Base-by-base conservation (phyloP, 495 filamentous ascomycete species). In the Penicillium roqueforti region DNA sequence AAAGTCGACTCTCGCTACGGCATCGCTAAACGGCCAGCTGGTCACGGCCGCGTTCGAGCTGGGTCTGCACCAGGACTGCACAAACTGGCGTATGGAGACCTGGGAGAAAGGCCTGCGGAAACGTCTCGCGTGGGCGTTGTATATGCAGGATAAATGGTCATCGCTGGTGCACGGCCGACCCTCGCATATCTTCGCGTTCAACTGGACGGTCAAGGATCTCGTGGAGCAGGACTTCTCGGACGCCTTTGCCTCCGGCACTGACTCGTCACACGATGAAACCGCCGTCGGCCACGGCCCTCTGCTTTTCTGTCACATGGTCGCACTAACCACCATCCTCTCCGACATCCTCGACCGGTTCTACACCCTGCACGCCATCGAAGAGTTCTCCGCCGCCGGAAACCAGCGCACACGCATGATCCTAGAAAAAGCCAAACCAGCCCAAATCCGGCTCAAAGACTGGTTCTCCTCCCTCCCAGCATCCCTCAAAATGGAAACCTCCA, bases 1-100 rank as follows among this genome's bases (percentile, higher is more conserved):
- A 61, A 83, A 90, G 37, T 91, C 92, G 16, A 88, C 91, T 41
- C 80, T 92, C 1, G 88, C 91, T 58, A 88, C 91, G 23, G 89
- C 91, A 75, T 86, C 88, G 2, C 75, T 95, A 53, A 97, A 92
- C 14, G 87, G 89, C 0, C 92, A 97, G 67, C 54, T 83, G 29
- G 76, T 80, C 51, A 78, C 76, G 10, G 75, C 74, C n/a, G 72
- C 76, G 10, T 81, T 81, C 46, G 77, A 79, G 54, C 70, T 84
- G 3, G 81, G 80, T 16, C 69, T 84, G 8, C 76, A 83, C 55
- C 76, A 82, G 46, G 80, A 83, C 56, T 80, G 80, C 54, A 72
- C 77, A 8, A 66, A 69, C 31, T 84, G 81, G 81, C 62, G 71
- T 0, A 74, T 84, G 59, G 70, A 80, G 41, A 68, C 66, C 0